Evolutionary conservation across 352 stramenopile species (phyloP), one percentile per base, ranked within the genome.

Genomic region (Globisporangium orthogonon): DNA sequence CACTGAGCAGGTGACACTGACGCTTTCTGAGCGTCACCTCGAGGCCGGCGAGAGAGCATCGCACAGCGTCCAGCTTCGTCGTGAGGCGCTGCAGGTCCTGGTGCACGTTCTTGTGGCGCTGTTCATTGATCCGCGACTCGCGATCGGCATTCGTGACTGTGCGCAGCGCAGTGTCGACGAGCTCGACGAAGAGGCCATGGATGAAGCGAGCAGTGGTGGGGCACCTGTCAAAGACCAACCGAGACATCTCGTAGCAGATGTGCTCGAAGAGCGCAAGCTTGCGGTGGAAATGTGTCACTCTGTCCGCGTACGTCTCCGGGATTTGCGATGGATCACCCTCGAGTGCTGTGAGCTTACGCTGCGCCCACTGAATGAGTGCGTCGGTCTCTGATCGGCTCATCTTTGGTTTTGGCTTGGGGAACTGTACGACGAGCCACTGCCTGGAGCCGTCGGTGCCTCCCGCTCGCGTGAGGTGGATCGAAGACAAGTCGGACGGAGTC

Each of bases 211-310:
- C 63, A 2, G 75, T 82, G 3, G 75, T 83, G n/a, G 75, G 75
- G 43, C 70, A 85, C 40, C 77, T 76, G 61, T 83, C 72, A n/a
- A 83, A 85, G 13, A 85, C 50, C 13, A 85, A 66, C 0, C 75
- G 67, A 5, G 65, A 61, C 9, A 81, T 51, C 55, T 85, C 75
- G 44, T 71, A 83, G 54, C 70, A 72, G 23, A 85, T 33, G 6
- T 59, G 61, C 46, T 85, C 75, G 13, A 64, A 63, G 13, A 70
- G 56, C 9, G 48, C 59, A 0, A 85, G 57, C 14, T 63, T 43
- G 1, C 57, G 33, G 11, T 56, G 50, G 52, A 84, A 76, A 2
- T 52, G 47, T 1, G 17, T 17, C 14, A 60, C 29, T 1, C 50
- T 59, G 10, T 39, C 30, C 4, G 33, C n/a, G 31, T 60, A 60